Conservation (phyloP, 352 stramenopile species). For the Globisporangium radiosum region DNA sequence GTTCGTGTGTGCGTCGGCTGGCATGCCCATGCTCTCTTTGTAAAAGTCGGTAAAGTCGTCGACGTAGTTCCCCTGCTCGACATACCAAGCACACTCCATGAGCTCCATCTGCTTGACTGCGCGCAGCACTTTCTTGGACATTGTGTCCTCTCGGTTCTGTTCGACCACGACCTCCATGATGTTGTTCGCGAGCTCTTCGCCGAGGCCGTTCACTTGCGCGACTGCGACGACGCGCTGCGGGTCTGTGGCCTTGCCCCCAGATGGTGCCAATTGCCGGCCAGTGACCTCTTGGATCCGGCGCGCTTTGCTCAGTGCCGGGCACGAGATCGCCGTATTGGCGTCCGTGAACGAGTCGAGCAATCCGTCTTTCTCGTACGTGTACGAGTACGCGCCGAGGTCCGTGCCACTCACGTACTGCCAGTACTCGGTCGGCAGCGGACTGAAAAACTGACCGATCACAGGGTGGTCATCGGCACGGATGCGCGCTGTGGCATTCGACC, state of each 20-base stretch:
- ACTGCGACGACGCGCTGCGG: background rate
- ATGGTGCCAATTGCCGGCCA: background rate
- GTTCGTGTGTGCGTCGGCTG: slow-evolving; percentile 4
- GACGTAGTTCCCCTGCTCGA: slow-evolving; percentile 16
- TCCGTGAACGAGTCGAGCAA: slow-evolving; percentile 22
- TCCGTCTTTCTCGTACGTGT: slow-evolving; percentile 53
- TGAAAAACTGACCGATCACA: slow-evolving; percentile 38
- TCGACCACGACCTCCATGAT: background rate
- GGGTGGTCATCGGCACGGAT: slow-evolving; percentile 37
- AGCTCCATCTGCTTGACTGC: slow-evolving; percentile 23
- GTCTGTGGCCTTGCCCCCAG: background rate
- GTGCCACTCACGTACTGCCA: slow-evolving; percentile 46
- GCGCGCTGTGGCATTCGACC: slow-evolving; percentile 15
- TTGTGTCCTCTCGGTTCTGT: background rate
- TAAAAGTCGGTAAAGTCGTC: slow-evolving; percentile 22
- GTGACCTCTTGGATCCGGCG: slow-evolving; percentile 4
- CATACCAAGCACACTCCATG: slow-evolving; percentile 33
- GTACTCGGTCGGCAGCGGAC: slow-evolving; percentile 45
- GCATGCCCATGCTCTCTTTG: slow-evolving; percentile 17
- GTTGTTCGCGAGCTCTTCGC: background rate
- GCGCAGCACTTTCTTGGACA: background rate
- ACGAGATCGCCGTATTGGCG: slow-evolving; percentile 7
- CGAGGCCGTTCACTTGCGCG: background rate
- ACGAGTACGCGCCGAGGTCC: slow-evolving; percentile 48
- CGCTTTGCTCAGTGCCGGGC: slow-evolving; percentile 1